These are phyloP conservation scores for Excoecaria agallocha DNA, from an alignment of 345 rosid species.

Conservation along the genomic window DNA sequence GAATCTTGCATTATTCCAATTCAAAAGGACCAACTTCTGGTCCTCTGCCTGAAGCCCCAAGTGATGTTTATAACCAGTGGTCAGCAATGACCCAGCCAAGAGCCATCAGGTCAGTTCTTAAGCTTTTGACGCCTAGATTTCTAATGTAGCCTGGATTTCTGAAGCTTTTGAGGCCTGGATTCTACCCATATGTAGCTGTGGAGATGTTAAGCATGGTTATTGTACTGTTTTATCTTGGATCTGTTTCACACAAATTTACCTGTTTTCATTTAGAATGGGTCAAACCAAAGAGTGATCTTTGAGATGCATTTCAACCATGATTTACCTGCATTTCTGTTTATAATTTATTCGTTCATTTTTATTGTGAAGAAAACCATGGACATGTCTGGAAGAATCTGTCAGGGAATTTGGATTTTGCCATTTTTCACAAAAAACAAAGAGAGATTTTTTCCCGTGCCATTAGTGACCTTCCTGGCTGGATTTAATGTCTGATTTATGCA, in stretches of 20 bases:
- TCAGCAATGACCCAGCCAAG: constrained; percentile 82
- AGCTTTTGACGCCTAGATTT: background rate
- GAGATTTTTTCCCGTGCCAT: background rate
- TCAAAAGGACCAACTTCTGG: constrained; percentile 78
- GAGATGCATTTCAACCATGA: background rate
- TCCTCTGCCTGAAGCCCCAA: constrained; percentile 69
- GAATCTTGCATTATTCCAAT: constrained; percentile 83
- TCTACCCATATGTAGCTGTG: background rate
- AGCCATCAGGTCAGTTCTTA: constrained; percentile 62
- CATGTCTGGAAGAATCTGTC: background rate
- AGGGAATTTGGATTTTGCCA: no score
- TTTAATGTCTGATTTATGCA: background rate
- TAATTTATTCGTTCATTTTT: background rate
- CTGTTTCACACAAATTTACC: background rate
- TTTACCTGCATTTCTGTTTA: constrained; percentile 3
- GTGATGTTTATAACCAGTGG: constrained; percentile 69
- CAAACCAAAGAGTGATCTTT: background rate
- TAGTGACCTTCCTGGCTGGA: background rate
- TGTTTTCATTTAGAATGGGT: background rate
- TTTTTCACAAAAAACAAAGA: background rate
- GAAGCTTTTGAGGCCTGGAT: no score
- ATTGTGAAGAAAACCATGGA: background rate
- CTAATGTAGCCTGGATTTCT: background rate
- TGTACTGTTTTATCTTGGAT: background rate
- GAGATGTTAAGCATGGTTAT: background rate